phyloP scores from a whole-genome alignment of 2,329 filamentous ascomycete species.

The Hypoxylon sp. region DNA sequence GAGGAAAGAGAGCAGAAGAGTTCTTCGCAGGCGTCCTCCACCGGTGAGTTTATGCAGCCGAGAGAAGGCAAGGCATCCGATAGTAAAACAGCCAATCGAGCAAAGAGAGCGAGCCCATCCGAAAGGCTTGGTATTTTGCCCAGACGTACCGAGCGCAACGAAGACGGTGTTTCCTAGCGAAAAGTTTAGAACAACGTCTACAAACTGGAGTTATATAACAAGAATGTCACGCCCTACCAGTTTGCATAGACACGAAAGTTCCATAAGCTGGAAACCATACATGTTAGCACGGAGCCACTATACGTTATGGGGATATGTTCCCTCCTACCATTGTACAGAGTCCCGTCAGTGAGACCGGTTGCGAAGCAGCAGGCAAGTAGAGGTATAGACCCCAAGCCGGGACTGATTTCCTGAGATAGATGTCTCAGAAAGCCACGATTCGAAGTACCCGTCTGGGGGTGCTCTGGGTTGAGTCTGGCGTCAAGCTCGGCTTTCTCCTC shows the following conservation, averaged over 20 bases:
- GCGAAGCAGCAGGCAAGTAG: slow-evolving; percentile 50
- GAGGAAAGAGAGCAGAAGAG: slow-evolving; percentile 50
- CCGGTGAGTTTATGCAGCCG: slow-evolving; percentile 54
- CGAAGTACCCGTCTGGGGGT: neutral
- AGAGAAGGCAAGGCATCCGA: slow-evolving; percentile 60
- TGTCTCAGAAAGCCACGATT: slow-evolving; percentile 24
- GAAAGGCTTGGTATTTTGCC: slow-evolving; percentile 58
- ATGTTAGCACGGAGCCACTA: slow-evolving; percentile 8
- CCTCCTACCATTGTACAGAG: slow-evolving; percentile 49
- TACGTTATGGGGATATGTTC: neutral
- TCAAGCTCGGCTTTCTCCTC: slow-evolving; percentile 47
- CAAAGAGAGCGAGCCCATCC: slow-evolving; percentile 62
- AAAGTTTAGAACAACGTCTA: neutral
- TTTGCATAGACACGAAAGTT: slow-evolving; percentile 62
- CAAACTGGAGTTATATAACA: neutral
- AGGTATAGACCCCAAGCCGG: slow-evolving; percentile 43
- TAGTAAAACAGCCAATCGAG: slow-evolving; percentile 60
- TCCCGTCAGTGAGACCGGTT: slow-evolving; percentile 52
- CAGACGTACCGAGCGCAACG: slow-evolving; percentile 59
- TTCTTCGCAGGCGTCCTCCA: slow-evolving; percentile 50
- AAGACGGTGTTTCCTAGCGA: slow-evolving; percentile 60
- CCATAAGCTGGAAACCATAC: slow-evolving; percentile 55
- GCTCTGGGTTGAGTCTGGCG: slow-evolving; percentile 8
- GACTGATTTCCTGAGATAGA: slow-evolving; percentile 46
- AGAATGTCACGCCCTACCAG: slow-evolving; percentile 43